Base-by-base conservation (phyloP, 768 basidiomycete genomes). In the Psilocybe sp. region DNA sequence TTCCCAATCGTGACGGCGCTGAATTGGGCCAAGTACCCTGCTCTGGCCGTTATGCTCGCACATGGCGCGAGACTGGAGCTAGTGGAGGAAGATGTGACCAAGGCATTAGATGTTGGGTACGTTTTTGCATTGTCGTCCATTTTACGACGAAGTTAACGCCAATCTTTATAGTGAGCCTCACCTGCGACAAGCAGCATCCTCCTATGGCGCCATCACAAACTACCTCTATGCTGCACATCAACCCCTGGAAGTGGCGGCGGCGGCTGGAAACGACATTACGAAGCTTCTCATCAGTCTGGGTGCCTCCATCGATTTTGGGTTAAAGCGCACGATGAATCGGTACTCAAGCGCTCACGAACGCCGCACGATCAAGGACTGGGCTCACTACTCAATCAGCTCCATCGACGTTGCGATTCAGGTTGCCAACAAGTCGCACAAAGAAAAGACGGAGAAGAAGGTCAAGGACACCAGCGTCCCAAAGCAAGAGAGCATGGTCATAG, bases 1-100 rank as follows among this genome's bases (percentile, higher is more conserved):
- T 73, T 72, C 56, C 76, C 77, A 1, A 43, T 79, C 12, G 58
- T 62, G 6, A 66, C 66, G 20, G 75, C 76, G 7, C 60, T 77
- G n/a, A 46, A 53, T 13, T 53, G 54, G 28, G 51, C 62, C 13
- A 54, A 68, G 34, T 73, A 73, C 52, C 64, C 70, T 3, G 67
- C 69, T 42, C 32, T 77, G 2, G 68, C 69, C 0, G 51, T 69
- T 8, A 49, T 77, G n/a, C 52, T 75, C 12, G 74, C 76, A 1
- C 61, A 75, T 56, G 76, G 73, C 3, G 74, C 63, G 2, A 74
- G 73, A 49, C 14, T 74, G 20, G 51, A 54, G 1, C 57, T 71
- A 1, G 58, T 62, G 0, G 68, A 69, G 38, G 68, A 70, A 15
- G 72, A 75, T 47, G 50, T 75, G 11, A 66, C 62, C 18, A 58